Percentiles rank a stretch among this genome's conserved stretches.
Conservation (phyloP, 73 alveolate species). For the Tetrahymena borealis region DNA sequence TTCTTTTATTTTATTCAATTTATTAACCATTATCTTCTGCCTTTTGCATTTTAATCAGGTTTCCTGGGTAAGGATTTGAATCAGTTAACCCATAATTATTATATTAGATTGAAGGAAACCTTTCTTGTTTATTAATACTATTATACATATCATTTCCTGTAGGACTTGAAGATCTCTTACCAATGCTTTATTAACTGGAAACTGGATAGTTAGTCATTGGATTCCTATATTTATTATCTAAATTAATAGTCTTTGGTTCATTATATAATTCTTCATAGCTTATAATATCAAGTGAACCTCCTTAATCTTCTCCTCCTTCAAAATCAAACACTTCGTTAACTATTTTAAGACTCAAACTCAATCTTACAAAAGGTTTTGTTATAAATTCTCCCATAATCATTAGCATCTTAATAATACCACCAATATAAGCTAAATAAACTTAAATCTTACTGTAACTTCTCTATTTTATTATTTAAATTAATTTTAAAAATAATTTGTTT, state of each 20-base stretch:
- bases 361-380: neutral
- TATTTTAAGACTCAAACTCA: neutral
- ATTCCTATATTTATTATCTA: neutral
- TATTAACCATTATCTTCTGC: neutral
- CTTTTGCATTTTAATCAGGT: neutral
- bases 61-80: neutral
- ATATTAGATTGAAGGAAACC: neutral
- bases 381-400: neutral
- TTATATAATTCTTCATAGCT: neutral
- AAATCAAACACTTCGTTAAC: neutral
- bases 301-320: neutral
- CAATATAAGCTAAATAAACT: neutral
- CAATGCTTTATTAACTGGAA: neutral
- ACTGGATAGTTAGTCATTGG: too few relatives aligned
- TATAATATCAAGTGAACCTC: neutral
- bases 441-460: neutral
- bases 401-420: neutral
- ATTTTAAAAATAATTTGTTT: too few relatives aligned
- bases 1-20: neutral
- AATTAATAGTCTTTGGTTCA: neutral
- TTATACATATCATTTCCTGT: neutral
- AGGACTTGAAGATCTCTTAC: neutral
- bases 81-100: neutral
- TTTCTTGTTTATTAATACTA: neutral
- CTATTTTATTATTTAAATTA: neutral